Base-by-base conservation (phyloP, 2,329 filamentous ascomycete genomes). In the Beauveria sp. region DNA sequence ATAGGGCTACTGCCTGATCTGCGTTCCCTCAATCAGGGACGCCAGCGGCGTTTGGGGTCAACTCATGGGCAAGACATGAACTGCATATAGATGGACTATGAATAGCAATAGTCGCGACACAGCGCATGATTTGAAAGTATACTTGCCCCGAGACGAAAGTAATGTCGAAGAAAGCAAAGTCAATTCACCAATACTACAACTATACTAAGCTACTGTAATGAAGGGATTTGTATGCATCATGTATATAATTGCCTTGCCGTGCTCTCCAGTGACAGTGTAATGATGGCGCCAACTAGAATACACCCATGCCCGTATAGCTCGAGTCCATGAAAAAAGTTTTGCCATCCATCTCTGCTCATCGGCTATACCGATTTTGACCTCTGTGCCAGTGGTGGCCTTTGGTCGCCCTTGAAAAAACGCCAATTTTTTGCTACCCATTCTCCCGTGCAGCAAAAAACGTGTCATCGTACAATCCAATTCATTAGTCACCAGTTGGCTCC, bases 241-340 rank as follows among this genome's bases (percentile, higher is more conserved):
- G n/a, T 60, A 53, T 52, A 51, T 43, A 38, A 40, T 47, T 51
- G 46, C 57, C 22, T 26, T 24, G 20, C 45, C 18, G 16, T 10
- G 18, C n/a, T 42, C n/a, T 14, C 40, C 46, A 53, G 47, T 40
- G 46, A 30, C 47, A 45, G 34, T 49, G 16, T 38, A 46, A 46
- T 53, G 46, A 60, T 53, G 12, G 56, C 49, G 40, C 47, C 38
- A 49, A 52, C 40, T 46, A 46, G 47, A 60, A 38, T 45, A 53
- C 49, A 59, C 47, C 55, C 46, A 58, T 43, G 22, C 30, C 20
- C 16, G 28, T 22, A 14, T 30, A 45, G 49, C 49, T 20, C 9
- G 1, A 38, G n/a, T n/a, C 22, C 28, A 46, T 24, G 28, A 34
- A 30, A 30, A 50, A 47, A 47, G 43, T n/a, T 9, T 26, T 24